Percentiles rank a stretch among this genome's conserved stretches.
Evolutionary conservation across 805 yeast species (phyloP).

Genomic region (Spathaspora arborariae): DNA sequence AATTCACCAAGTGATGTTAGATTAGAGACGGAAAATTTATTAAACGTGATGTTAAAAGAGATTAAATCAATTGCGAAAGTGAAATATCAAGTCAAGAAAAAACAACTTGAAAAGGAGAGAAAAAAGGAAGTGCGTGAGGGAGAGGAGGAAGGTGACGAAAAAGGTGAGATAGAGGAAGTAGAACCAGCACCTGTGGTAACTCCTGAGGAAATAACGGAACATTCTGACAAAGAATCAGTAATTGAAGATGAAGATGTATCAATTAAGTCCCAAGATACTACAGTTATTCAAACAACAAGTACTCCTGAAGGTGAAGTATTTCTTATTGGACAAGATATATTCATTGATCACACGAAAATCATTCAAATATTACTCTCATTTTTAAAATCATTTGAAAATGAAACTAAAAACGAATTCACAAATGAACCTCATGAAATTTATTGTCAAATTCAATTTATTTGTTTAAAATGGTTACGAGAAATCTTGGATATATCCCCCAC

Average conservation of each 20-base stretch:
- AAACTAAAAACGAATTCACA: constrained; percentile 22
- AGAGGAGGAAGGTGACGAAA: constrained; percentile 17
- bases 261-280: constrained; percentile 23
- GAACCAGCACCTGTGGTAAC: constrained; percentile 1
- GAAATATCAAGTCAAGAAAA: constrained; percentile 45
- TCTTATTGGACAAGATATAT: constrained; percentile 64
- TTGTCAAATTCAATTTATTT: constrained; percentile 69
- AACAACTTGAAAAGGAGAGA: constrained; percentile 14
- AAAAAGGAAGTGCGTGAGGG: constrained; percentile 6
- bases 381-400: constrained; percentile 65
- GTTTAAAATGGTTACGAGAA: constrained; percentile 77
- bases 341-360: constrained; percentile 73
- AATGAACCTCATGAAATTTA: constrained; percentile 36
- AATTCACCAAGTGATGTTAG: constrained; percentile 85
- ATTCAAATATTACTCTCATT: constrained; percentile 80
- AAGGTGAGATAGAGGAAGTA: background rate
- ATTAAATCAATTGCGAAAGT: constrained; percentile 73
- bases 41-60: constrained; percentile 75
- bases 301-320: constrained; percentile 23
- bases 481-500: constrained; percentile 70
- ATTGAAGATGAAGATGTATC: constrained; percentile 21
- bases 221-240: constrained; percentile 2
- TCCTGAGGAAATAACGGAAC: constrained; percentile 3
- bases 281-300: constrained; percentile 13
- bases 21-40: constrained; percentile 73